These are phyloP conservation scores for Xylaria multiplex DNA, from an alignment of 2,329 filamentous ascomycete genomes.

Conservation along the genomic window DNA sequence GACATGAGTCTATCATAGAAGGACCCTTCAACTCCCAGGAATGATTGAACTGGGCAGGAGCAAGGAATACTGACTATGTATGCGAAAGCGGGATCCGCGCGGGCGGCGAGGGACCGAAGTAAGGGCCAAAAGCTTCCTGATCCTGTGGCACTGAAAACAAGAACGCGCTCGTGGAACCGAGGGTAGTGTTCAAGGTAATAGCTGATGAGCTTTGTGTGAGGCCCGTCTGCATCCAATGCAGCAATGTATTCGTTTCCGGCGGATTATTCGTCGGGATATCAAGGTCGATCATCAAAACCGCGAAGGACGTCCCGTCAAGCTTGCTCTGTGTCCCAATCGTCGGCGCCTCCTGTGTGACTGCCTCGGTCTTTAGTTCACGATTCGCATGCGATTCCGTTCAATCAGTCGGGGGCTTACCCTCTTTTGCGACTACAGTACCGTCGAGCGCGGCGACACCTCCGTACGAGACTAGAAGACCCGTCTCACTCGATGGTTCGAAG, in stretches of 20 bases:
- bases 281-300: conserved; percentile 57
- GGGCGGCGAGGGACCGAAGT: conserved; percentile 45
- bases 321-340: conserved; percentile 51
- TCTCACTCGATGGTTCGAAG: conserved; percentile 53
- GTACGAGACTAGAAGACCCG: conserved; percentile 54
- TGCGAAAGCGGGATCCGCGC: conserved; percentile 47
- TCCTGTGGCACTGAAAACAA: conserved; percentile 39
- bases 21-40: background rate
- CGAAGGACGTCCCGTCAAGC: conserved; percentile 55
- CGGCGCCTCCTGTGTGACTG: conserved; percentile 51
- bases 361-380: conserved; percentile 25
- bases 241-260: conserved; percentile 51
- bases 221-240: conserved; percentile 58
- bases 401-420: conserved; percentile 45
- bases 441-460: conserved; percentile 51
- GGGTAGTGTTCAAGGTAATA: conserved; percentile 39
- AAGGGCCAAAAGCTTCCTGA: conserved; percentile 43
- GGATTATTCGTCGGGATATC: conserved; percentile 58
- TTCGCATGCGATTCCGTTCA: conserved; percentile 4
- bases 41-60: background rate
- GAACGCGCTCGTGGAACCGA: conserved; percentile 39
- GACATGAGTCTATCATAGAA: no score
- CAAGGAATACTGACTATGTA: conserved; percentile 38
- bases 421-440: conserved; percentile 53
- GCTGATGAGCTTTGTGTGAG: conserved; percentile 46